phyloP scores from a whole-genome alignment of 2,329 filamentous ascomycete genomes.

The Exophiala sideris region DNA sequence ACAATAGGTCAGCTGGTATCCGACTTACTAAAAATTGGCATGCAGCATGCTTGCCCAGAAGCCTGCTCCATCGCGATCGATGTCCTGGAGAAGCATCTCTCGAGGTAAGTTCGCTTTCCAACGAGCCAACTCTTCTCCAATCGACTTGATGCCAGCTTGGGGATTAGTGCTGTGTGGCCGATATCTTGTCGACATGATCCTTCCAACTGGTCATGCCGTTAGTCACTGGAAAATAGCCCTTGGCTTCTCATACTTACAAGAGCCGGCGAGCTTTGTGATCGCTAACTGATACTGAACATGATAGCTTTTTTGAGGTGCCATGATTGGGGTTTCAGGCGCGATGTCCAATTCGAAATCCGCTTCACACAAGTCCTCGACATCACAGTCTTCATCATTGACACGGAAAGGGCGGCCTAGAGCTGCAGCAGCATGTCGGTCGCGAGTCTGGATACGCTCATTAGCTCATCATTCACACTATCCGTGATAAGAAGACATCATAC shows the following conservation, averaged over 20 bases:
- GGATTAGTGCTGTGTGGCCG: background rate
- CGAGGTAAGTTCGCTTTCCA: background rate
- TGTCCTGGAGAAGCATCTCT: background rate
- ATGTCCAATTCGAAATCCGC: slow-evolving; percentile 19
- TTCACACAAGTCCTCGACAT: slow-evolving; percentile 22
- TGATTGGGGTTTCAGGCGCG: background rate
- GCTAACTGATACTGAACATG: background rate
- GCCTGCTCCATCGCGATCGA: background rate
- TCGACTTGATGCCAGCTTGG: background rate
- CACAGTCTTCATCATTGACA: slow-evolving; percentile 28
- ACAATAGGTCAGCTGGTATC: background rate
- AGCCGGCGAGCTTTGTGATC: background rate
- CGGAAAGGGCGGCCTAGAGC: slow-evolving; percentile 28
- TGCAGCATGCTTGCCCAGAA: slow-evolving; percentile 9
- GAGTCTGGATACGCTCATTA: slow-evolving; percentile 5
- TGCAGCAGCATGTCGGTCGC: slow-evolving; percentile 26
- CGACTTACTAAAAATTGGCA: slow-evolving; percentile 1
- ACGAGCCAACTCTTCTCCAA: background rate
- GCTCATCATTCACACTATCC: background rate
- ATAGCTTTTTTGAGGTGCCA: background rate
- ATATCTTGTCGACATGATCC: background rate
- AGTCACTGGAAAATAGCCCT: background rate
- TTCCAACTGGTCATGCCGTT: background rate
- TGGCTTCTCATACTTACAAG: background rate
- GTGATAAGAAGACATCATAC: slow-evolving; percentile 3